phyloP scores from a whole-genome alignment of 148 eudicot species.

The Persicaria maculosa region DNA sequence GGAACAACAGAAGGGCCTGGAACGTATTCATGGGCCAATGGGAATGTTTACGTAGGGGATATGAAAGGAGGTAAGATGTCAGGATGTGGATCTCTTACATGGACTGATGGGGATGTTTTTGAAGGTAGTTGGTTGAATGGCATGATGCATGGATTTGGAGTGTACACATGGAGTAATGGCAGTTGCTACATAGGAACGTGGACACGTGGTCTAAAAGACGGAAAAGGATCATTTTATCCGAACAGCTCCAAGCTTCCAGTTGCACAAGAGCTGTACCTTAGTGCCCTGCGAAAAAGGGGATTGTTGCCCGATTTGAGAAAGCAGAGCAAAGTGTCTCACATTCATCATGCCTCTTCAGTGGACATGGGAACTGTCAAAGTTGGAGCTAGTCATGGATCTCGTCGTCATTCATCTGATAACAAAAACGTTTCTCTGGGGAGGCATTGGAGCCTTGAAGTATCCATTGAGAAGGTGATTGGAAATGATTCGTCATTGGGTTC shows the following conservation, averaged over 20 bases:
- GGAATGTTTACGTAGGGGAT: conserved; percentile 75
- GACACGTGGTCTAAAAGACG: conserved; percentile 94
- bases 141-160: conserved; percentile 90
- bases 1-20: conserved; percentile 94
- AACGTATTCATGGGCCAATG: conserved; percentile 77
- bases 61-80: conserved; percentile 96
- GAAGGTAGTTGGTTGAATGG: conserved; percentile 91
- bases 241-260: conserved; percentile 52
- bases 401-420: conserved; percentile 33
- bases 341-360: conserved; percentile 61
- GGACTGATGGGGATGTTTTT: conserved; percentile 80
- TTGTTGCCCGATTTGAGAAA: conserved; percentile 70
- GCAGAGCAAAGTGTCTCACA: conserved; percentile 68
- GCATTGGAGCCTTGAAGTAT: conserved; percentile 87
- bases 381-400: conserved; percentile 38
- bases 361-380: conserved; percentile 61
- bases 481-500: conserved; percentile 37
- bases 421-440: conserved; percentile 62
- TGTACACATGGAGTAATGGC: conserved; percentile 86
- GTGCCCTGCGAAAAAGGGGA: conserved; percentile 82
- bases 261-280: conserved; percentile 60
- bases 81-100: conserved; percentile 83
- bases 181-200: conserved; percentile 92
- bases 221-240: conserved; percentile 90
- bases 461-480: conserved; percentile 81